Base-by-base conservation (phyloP, 2,329 filamentous ascomycete species). In the Apiospora malaysiana region DNA sequence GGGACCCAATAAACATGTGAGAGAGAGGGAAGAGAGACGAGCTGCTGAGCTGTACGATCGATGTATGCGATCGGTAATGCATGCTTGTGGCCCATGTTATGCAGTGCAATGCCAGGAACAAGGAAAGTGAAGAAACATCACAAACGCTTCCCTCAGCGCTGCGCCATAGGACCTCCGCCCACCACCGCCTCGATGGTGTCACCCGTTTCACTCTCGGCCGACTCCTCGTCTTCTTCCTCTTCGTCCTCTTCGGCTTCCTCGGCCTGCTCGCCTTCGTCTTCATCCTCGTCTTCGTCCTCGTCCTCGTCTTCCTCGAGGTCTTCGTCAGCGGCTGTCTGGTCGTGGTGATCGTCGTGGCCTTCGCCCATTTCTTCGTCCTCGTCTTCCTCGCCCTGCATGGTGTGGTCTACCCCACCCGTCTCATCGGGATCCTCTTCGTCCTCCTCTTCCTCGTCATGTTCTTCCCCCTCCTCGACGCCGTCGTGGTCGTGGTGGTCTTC, bases 401-500 rank as follows among this genome's bases (percentile, higher is more conserved):
- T 72, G 27, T 66, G 59, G n/a, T 73, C 74, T 4, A 75, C 78
- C 4, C 71, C 76, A 4, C 71, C 63, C 4, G 68, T 37, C 46
- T 74, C 73, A 1, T 71, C 74, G 6, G 32, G 32, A 32, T 32
- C 32, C 6, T 68, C 70, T 2, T 73, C 71, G 12, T 37, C 37
- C 23, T 69, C 69, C n/a, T 74, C 75, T 14, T 59, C 69, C 27
- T 73, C 72, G 49, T 71, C 72, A 46, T 72, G 73, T n/a, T 63
- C 75, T 51, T 76, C 75, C 18, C 73, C 76, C 6, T 74, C 77
- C 8, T 74, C 76, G 18, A 75, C 74, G 23, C 74, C 75, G 12
- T 71, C 18, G 49, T 56, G 49, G 25, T 27, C 25, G 49, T 32
- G 49, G 16, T 56, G 25, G 27, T 65, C 70, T 6, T 65, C 49